Base-by-base conservation (phyloP, 495 filamentous ascomycete species). In the Staphylotrichum longicolle region DNA sequence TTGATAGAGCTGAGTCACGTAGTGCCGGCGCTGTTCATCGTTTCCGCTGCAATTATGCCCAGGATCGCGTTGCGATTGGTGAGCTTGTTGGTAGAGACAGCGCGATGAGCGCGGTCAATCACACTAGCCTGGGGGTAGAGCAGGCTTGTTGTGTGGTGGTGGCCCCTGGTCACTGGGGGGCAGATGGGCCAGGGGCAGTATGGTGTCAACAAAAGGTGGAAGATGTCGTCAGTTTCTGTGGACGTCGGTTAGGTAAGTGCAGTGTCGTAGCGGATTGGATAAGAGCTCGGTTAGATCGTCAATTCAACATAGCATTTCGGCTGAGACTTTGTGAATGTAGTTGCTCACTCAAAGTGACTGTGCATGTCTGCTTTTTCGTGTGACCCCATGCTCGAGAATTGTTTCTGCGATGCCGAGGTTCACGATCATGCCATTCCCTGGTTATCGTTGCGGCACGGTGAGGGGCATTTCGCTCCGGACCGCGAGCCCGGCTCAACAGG, bases 201-300 rank as follows among this genome's bases (percentile, higher is more conserved):
- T 20, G 44, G 5, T 48, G 32, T 46, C 2, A 44, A 27, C 20
- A 60, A 60, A 60, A 60, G 48, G 57, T 33, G 57, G 47, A 60
- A 35, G 48, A 52, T 37, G 47, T 35, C 32, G 12, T 39, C 48
- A 11, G 30, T 44, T 27, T 41, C 12, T 6, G 45, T n/a, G 37
- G 39, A 4, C 8, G 37, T 51, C 47, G 35, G 57, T 15, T 9
- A 50, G 14, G 39, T 5, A 15, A 34, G 20, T 11, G 10, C 32
- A n/a, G 6, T 51, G 9, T 5, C 40, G 5, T 14, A 48, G 12
- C n/a, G 10, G 14, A 30, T 10, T 10, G 10, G 33, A 49, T 40
- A 27, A 7, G 2, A 32, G 3, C 30, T 51, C 39, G 40, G 32
- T 5, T 45, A 34, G 46, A 59, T n/a, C 0, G 57, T 46, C 47